Evolutionary conservation across 768 basidiomycete genomes (phyloP), one percentile per base, ranked within the genome.

Genomic region (Pisolithus microcarpus): DNA sequence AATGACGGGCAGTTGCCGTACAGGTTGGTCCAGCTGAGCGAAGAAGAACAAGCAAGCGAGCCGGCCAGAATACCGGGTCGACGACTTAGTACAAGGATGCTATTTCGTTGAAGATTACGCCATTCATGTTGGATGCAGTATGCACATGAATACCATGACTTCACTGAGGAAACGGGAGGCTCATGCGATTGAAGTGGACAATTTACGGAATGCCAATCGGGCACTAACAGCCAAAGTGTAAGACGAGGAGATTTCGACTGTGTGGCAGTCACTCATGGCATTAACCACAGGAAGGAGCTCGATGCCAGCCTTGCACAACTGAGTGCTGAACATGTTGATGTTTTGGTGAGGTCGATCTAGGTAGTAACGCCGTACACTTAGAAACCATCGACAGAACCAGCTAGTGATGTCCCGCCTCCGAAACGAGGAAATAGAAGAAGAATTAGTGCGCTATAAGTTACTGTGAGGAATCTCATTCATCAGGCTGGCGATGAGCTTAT

Each of bases 41-140:
- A 65, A 36, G 63, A 65, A 7, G 64, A 65, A 28, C 45, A 49
- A 45, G 9, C 13, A n/a, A n/a, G 50, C 55, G 2, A 15, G 28
- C 34, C 53, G 49, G 3, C 61, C 65, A 49, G 66, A 67, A 62
- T 90, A 91, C 58, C 73, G 75, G 44, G 84, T 88, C 8, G 81
- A 94, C 57, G 81, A 84, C 40, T 94, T 97, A 65, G 86, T 98
- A 5, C 76, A 81, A n/a, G 51, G 93, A 98, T 60, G 87, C 94
- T 7, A 81, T 90, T 52, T 81, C 82, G 19, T 70, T 96, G 59
- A 78, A 79, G 55, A 91, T 99, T 56, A 96, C 94, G 4, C 91
- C 96, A 0, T 94, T 98, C 70, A 92, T 94, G 91, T 75, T 98
- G 38, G 95, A 97, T 61, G 77, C 81, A n/a, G 18, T 95, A 90